Evolutionary conservation across 208 protist species (phyloP), one percentile per base, ranked within the genome.

Genomic region (Wallacemonas rigidus): DNA sequence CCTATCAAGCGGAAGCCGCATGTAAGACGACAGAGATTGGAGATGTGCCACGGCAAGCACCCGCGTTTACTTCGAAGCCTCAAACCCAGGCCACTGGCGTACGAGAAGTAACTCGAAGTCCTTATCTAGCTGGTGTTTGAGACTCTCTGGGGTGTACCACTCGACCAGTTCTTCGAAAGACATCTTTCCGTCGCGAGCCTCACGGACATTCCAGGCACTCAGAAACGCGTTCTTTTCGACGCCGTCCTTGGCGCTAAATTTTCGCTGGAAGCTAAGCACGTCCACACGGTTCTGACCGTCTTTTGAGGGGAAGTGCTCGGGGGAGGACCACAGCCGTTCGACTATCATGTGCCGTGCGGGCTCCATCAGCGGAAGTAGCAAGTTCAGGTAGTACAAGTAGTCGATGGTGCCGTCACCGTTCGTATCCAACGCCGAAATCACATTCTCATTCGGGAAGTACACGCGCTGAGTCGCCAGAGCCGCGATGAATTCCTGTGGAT

Each of bases 71-170:
- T 69, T 69, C 40, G 72, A 39, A 11, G 45, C 55, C 40, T 17
- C 68, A 53, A 81, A 84, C 1, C 74, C 73, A 45, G 71, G 75
- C 90, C 90, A 95, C 75, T 91, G 87, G 1, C 80, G 76, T 41
- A 75, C 77, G 36, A 95, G 64, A 1, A 92, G 54, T 0, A 45
- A 67, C 51, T 88, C 88, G 53, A 95, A 95, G 38, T 87, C 86
- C 44, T 85, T 89, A 72, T 96, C 91, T 9, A 81, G 67, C 56
- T 81, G 50, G 62, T 86, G 76, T 15, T 38, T 60, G 8, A 67
- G 63, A 57, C 87, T 93, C 69, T 83, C 75, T 9, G 91, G 87
- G 0, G 71, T 77, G 75, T 93, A 92, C 91, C 91, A 96, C 72
- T 92, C 85, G 35, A 89, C 4, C 9, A 94, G 36, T 71, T 94